Conservation (phyloP, 164 flowering plant species). For the Magnolia officinalis region DNA sequence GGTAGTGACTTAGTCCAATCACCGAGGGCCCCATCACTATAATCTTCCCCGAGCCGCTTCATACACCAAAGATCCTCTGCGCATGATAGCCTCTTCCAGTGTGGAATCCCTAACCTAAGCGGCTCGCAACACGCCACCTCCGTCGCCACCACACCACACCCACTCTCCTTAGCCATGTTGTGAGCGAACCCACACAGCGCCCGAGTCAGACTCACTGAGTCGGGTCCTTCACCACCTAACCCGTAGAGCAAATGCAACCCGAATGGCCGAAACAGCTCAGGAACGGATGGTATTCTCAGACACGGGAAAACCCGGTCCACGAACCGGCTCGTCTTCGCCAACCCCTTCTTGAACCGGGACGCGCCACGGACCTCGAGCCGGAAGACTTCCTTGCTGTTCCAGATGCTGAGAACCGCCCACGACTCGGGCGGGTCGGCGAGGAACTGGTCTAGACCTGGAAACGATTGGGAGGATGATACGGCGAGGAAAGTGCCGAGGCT, state of each 20-base stretch:
- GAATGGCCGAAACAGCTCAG: constrained; percentile 77
- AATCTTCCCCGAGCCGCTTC: constrained; percentile 74
- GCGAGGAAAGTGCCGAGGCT: constrained; percentile 83
- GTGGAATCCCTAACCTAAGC: constrained; percentile 64
- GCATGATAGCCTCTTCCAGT: constrained; percentile 82
- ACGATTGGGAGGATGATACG: constrained; percentile 37
- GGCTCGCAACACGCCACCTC: constrained; percentile 80
- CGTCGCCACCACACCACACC: constrained; percentile 79
- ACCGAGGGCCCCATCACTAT: constrained; percentile 80
- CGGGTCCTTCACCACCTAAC: constrained; percentile 77
- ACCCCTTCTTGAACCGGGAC: constrained; percentile 36
- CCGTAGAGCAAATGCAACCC: constrained; percentile 90
- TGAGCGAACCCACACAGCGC: constrained; percentile 76
- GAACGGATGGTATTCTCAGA: constrained; percentile 73
- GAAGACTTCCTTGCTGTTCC: constrained; percentile 77
- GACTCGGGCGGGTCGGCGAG: constrained; percentile 64
- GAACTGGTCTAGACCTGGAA: constrained; percentile 49
- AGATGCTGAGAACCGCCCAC: constrained; percentile 83
- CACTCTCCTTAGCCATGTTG: constrained; percentile 61
- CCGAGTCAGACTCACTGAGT: constrained; percentile 32
- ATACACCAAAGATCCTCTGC: constrained; percentile 93
- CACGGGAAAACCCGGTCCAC: constrained; percentile 72
- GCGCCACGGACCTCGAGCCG: constrained; percentile 71
- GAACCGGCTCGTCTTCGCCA: constrained; percentile 59
- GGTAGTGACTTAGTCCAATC: constrained; percentile 94